These are phyloP conservation scores for Aspergillus tamarii DNA, from an alignment of 2,329 filamentous ascomycete species.

Conservation along the genomic window DNA sequence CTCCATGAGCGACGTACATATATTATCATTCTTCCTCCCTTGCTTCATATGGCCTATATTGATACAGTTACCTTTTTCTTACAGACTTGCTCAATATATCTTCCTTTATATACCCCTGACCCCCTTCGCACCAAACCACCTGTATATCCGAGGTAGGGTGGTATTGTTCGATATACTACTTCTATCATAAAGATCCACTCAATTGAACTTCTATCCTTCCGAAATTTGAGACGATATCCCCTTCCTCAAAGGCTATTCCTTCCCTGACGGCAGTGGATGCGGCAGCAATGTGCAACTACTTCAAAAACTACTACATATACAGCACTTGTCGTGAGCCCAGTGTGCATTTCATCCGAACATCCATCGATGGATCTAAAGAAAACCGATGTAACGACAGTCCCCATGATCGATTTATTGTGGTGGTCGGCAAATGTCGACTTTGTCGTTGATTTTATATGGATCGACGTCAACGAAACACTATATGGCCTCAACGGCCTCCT, in stretches of 20 bases:
- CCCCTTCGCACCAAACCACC: background rate
- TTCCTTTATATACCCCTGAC: background rate
- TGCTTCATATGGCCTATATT: background rate
- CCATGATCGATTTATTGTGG: slow-evolving; percentile 74
- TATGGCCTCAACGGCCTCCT: background rate
- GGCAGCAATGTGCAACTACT: slow-evolving; percentile 61
- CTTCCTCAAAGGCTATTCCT: background rate
- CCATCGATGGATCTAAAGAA: slow-evolving; percentile 66
- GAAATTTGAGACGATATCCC: background rate
- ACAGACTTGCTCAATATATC: background rate
- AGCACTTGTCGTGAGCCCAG: slow-evolving; percentile 70
- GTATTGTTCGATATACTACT: background rate
- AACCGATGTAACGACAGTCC: slow-evolving; percentile 65
- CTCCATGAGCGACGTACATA: slow-evolving; percentile 20
- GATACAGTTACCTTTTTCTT: background rate
- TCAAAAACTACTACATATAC: slow-evolving; percentile 78
- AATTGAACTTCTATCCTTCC: background rate
- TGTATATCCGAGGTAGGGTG: background rate
- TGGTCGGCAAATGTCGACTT: slow-evolving; percentile 64
- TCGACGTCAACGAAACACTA: background rate
- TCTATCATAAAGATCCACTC: background rate
- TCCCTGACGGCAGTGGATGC: slow-evolving; percentile 13
- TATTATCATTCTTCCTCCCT: slow-evolving; percentile 15
- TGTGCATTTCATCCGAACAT: slow-evolving; percentile 71
- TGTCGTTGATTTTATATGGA: slow-evolving; percentile 41